Conservation (phyloP, 1,284 basidiomycete species). For the Ustilago sp. region DNA sequence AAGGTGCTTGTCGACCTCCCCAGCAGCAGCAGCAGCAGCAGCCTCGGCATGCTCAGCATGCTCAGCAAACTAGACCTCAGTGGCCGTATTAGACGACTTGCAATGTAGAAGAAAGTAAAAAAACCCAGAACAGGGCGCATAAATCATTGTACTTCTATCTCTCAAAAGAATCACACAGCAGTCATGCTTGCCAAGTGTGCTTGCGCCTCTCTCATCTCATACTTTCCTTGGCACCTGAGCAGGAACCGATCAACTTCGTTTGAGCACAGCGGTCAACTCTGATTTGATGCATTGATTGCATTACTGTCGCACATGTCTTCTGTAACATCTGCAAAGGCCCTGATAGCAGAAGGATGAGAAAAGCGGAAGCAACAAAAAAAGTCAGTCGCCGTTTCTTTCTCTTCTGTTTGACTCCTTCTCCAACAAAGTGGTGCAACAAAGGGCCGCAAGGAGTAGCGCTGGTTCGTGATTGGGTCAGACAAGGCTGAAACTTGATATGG, state of each 20-base stretch:
- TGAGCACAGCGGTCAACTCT: not conserved
- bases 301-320: no score
- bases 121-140: not conserved
- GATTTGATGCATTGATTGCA: not conserved
- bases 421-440: not conserved
- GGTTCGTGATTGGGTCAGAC: slow-evolving; percentile 27
- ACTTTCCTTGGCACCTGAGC: not conserved
- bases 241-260: not conserved
- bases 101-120: not conserved
- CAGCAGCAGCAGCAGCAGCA: slow-evolving; percentile 4
- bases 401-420: not conserved
- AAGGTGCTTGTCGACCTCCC: not conserved
- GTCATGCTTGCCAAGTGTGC: not conserved
- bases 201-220: not conserved
- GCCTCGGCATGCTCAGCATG: not conserved
- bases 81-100: slow-evolving; percentile 20
- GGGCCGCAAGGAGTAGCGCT: not conserved
- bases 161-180: not conserved
- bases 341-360: slow-evolving; percentile 1
- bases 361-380: not conserved
- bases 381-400: not conserved
- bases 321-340: not conserved
- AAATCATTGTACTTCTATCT: slow-evolving; percentile 28
- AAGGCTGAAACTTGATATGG: slow-evolving; percentile 57
- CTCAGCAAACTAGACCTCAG: not conserved